phyloP scores from a whole-genome alignment of 495 filamentous ascomycete species.

The Hypoxylon lienhwacheense region DNA sequence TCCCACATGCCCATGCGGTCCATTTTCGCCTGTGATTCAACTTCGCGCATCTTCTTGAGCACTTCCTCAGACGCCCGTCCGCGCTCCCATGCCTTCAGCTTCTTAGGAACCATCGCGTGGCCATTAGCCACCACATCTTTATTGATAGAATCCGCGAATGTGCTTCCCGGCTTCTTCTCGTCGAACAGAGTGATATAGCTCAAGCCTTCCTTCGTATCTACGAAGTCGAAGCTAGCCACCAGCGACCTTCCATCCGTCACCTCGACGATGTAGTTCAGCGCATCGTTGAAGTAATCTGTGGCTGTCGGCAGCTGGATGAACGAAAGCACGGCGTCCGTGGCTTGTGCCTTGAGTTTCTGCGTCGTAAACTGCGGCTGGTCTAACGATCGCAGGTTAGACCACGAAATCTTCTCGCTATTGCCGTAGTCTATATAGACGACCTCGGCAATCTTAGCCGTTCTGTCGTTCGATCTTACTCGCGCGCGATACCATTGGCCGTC shows the following conservation, averaged over 20 bases:
- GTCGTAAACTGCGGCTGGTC: conserved; percentile 73
- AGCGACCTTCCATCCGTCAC: conserved; percentile 68
- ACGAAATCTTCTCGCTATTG: conserved; percentile 85
- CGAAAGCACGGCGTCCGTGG: conserved; percentile 82
- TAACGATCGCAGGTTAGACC: conserved; percentile 78
- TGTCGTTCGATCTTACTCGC: conserved; percentile 86
- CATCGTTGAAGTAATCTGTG: conserved; percentile 77
- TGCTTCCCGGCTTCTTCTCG: conserved; percentile 58
- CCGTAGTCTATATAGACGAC: conserved; percentile 96
- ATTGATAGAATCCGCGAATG: conserved; percentile 72
- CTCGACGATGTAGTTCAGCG: conserved; percentile 69
- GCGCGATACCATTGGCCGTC: conserved; percentile 96
- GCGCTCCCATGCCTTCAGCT: conserved; percentile 87
- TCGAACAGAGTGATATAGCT: conserved; percentile 87
- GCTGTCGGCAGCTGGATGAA: conserved; percentile 81
- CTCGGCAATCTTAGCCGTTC: conserved; percentile 81
- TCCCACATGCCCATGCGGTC: conserved; percentile 90
- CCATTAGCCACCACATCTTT: conserved; percentile 80
- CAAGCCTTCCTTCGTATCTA: conserved; percentile 70
- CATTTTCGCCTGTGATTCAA: conserved; percentile 73
- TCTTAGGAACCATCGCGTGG: conserved; percentile 83
- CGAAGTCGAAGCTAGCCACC: conserved; percentile 86
- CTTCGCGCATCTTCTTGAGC: conserved; percentile 64
- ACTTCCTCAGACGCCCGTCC: conserved; percentile 65
- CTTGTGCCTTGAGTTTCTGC: conserved; percentile 82